phyloP scores from a whole-genome alignment of 148 eudicot genomes.

The Rhododendron molle region DNA sequence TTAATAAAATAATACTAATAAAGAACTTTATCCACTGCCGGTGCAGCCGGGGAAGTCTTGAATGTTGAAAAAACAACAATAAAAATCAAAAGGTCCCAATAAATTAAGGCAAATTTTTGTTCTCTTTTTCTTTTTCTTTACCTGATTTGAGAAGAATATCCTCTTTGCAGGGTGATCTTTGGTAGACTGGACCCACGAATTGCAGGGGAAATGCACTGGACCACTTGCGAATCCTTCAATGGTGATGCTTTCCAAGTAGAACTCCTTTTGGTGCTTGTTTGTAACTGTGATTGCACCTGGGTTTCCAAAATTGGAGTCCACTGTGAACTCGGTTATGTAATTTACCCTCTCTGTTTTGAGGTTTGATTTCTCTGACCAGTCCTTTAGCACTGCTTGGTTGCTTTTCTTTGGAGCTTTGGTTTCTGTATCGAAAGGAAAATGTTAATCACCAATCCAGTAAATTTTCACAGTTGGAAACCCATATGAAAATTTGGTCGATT shows the following conservation, averaged over 20 bases:
- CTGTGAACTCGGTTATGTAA: conserved; percentile 67
- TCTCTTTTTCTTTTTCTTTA: conserved; percentile 4
- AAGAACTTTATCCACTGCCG: background rate
- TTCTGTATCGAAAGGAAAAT: conserved; percentile 26
- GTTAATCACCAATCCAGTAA: background rate
- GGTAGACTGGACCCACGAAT: conserved; percentile 85
- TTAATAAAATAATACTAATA: too few species aligned
- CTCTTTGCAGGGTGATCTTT: conserved; percentile 64
- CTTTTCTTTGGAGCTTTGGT: conserved; percentile 70
- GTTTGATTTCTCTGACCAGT: conserved; percentile 88
- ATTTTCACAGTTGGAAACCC: background rate
- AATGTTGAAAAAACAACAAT: background rate
- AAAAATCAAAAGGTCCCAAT: background rate
- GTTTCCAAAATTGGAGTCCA: conserved; percentile 72
- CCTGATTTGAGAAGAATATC: conserved; percentile 86
- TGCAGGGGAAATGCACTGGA: conserved; percentile 89
- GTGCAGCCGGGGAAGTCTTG: background rate
- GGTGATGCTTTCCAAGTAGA: conserved; percentile 70
- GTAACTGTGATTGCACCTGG: conserved; percentile 78
- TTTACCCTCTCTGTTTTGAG: conserved; percentile 75
- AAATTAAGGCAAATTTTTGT: background rate
- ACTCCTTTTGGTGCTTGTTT: conserved; percentile 86
- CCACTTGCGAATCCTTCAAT: conserved; percentile 86
- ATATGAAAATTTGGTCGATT: background rate
- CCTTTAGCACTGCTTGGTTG: conserved; percentile 56